Conservation (phyloP, 108 stramenopile species). For the Asterionellopsis glacialis region DNA sequence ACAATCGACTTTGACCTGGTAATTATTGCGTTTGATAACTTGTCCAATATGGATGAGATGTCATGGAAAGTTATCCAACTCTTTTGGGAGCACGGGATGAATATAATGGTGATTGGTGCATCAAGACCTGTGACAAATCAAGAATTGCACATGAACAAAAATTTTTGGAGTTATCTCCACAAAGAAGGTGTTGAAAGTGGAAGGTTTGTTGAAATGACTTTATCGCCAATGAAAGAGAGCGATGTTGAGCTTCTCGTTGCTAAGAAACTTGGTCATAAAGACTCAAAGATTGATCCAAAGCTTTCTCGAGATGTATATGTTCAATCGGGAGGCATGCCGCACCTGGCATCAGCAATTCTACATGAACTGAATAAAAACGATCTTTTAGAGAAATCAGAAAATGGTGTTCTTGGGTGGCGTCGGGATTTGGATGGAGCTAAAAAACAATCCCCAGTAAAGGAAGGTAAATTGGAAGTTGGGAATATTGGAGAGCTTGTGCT, state of each 20-base stretch:
- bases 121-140: constrained; percentile 24
- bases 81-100: constrained; percentile 37
- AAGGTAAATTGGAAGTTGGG: constrained; percentile 1
- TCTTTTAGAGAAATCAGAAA: constrained; percentile 10
- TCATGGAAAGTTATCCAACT: constrained; percentile 57
- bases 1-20: constrained; percentile 41
- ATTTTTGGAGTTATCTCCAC: constrained; percentile 48
- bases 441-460: neutral
- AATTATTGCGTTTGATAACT: constrained; percentile 62
- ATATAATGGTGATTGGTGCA: constrained; percentile 53
- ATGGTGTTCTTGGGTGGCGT: neutral
- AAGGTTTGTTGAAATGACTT: constrained; percentile 35
- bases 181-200: constrained; percentile 8
- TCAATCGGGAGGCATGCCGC: constrained; percentile 62
- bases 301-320: constrained; percentile 35
- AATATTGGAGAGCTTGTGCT: constrained; percentile 42
- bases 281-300: constrained; percentile 31
- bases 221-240: constrained; percentile 31
- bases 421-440: neutral
- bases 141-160: constrained; percentile 24
- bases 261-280: constrained; percentile 23
- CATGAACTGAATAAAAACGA: constrained; percentile 20
- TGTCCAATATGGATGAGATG: constrained; percentile 58
- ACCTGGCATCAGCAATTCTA: constrained; percentile 49
- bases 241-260: constrained; percentile 50